Evolutionary conservation across 164 flowering plant species (phyloP), one percentile per base, ranked within the genome.

Genomic region (Stephania japonica): DNA sequence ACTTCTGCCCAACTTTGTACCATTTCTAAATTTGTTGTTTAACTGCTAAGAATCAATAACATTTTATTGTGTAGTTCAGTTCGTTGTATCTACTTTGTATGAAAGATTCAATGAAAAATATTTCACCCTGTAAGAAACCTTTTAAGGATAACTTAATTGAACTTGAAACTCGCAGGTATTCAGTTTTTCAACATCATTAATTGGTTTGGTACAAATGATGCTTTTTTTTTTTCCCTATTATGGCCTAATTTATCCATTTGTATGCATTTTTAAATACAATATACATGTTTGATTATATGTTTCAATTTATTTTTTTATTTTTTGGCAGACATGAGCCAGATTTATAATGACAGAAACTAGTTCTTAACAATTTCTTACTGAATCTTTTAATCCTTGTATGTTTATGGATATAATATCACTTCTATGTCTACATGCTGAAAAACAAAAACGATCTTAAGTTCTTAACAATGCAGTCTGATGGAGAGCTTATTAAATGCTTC

Each of bases 401-500:
- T 16, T 16, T 56, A 56, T 56, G 63, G 38, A 56, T 68, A 27
- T 5, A 25, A 14, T 76, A 23, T 47, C 23, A 68, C 56, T 49
- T 67, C 19, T 74, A 27, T 65, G 64, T 70, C 66, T 27, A 42
- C 69, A 41, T 26, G 65, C 73, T 80, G 72, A 78, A 50, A 23
- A 27, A 47, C 13, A 41, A 56, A 14, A 50, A 50, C 67, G 41
- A 10, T 69, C 23, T 62, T 11, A 65, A 50, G 41, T 4, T 69
- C 23, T 62, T 11, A 65, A 50, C 38, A 12, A 69, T 83, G 80
- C 89, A 92, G 97, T 70, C 88, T 84, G 82, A 53, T 93, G 61
- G 98, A 93, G 75, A 80, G 85, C 84, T 81, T 93, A 72, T 78
- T 93, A 75, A 85, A 86, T 70, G 66, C 72, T 73, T 80, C 66